Conservation (phyloP, 768 basidiomycete genomes). For the Termitomyces sp. region DNA sequence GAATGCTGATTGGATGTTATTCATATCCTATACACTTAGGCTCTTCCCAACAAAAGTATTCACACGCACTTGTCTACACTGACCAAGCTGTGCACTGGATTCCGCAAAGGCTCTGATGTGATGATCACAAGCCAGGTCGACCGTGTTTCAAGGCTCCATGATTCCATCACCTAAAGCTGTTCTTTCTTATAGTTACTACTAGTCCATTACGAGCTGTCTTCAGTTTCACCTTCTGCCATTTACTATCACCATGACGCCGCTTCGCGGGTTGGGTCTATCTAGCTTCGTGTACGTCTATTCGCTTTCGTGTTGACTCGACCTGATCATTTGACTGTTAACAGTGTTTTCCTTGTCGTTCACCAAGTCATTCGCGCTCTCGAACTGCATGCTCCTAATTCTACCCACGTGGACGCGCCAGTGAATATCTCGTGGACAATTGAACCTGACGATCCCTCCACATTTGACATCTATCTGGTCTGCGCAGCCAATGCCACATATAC, state of each 20-base stretch:
- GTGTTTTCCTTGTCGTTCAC: neutral
- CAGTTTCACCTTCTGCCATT: neutral
- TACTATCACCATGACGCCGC: neutral
- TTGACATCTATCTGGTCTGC: neutral
- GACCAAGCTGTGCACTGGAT: neutral
- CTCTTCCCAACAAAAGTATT: neutral
- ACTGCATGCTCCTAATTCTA: neutral
- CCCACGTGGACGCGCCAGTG: fast-evolving
- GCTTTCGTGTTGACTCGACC: neutral
- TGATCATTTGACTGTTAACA: neutral
- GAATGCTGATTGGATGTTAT: neutral
- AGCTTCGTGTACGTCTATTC: neutral
- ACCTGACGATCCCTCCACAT: neutral
- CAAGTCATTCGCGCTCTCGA: neutral
- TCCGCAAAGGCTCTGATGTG: neutral
- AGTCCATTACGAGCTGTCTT: neutral
- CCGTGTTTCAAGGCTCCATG: neutral
- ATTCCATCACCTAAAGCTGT: neutral
- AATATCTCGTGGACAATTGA: neutral
- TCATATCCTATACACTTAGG: neutral
- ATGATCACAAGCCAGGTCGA: neutral
- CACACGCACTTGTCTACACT: neutral
- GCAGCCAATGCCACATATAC: fast-evolving
- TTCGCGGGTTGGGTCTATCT: neutral
- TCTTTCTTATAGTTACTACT: neutral